Evolutionary conservation across 345 rosid genomes (phyloP).

Genomic region (Erodium maritimum): DNA sequence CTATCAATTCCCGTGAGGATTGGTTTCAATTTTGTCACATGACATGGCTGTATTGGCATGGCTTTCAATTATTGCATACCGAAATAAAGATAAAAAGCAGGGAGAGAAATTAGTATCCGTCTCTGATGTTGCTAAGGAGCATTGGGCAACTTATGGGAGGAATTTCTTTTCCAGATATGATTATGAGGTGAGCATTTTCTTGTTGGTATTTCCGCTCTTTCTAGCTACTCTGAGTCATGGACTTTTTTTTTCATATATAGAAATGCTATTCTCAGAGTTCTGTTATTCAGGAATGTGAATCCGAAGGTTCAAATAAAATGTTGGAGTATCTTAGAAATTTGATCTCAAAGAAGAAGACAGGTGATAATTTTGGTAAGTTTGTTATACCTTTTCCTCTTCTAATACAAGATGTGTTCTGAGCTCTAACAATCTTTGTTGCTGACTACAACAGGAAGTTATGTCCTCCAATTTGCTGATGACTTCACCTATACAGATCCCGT

Average conservation of each 20-base stretch:
- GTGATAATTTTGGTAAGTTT: constrained; percentile 59
- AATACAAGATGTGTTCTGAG: background rate
- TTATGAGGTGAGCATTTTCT: constrained; percentile 44
- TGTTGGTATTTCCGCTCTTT: no score
- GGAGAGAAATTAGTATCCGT: constrained; percentile 75
- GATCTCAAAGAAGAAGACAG: constrained; percentile 54
- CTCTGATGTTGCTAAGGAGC: constrained; percentile 73
- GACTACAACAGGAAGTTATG: constrained; percentile 46
- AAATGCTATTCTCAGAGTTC: background rate
- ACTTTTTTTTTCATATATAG: background rate
- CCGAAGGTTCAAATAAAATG: constrained; percentile 90
- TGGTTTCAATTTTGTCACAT: background rate
- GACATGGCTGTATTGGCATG: constrained; percentile 90
- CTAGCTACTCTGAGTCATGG: no score
- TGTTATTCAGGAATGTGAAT: constrained; percentile 64
- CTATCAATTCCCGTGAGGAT: background rate
- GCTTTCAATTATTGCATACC: constrained; percentile 78
- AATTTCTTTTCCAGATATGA: constrained; percentile 90
- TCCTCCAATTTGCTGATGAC: constrained; percentile 76
- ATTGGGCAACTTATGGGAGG: constrained; percentile 93
- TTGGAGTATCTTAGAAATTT: constrained; percentile 61
- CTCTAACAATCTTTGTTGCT: no score
- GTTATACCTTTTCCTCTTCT: constrained; percentile 2
- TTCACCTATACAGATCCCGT: constrained; percentile 87
- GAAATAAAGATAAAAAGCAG: constrained; percentile 64